Evolutionary conservation across 2,329 filamentous ascomycete genomes (phyloP).

Genomic region (Trichoderma sp.): DNA sequence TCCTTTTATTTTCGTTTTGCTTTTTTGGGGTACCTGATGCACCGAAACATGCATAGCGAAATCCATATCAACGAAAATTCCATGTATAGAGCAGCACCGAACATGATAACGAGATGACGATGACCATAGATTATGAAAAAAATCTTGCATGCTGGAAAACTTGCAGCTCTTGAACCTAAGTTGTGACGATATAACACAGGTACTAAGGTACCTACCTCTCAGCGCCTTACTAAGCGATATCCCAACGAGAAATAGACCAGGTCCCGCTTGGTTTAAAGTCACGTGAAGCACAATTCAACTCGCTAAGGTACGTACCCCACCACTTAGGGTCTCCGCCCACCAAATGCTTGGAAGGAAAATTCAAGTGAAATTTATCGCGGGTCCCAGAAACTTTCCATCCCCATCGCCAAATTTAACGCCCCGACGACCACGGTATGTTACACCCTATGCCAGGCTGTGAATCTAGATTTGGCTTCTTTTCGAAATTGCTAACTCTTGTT

Average conservation of each 20-base stretch:
- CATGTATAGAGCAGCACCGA: not conserved
- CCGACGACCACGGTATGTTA: slow-evolving; percentile 40
- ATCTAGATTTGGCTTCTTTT: not conserved
- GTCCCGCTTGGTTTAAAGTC: not conserved
- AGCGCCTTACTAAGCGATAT: not conserved
- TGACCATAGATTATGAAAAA: not conserved
- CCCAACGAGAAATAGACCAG: not conserved
- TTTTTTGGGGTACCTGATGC: not conserved
- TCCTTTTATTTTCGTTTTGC: not conserved
- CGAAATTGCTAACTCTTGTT: slow-evolving; percentile 9
- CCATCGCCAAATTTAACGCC: slow-evolving; percentile 39
- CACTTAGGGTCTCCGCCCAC: slow-evolving; percentile 42
- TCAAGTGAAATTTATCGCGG: slow-evolving; percentile 38
- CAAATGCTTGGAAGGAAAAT: slow-evolving; percentile 35
- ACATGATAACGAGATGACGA: not conserved
- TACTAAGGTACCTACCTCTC: not conserved
- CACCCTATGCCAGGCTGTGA: not conserved
- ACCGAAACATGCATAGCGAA: slow-evolving; percentile 10
- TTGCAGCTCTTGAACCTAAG: not conserved
- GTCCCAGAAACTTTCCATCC: slow-evolving; percentile 30
- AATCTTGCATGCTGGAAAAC: not conserved
- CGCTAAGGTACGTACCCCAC: slow-evolving; percentile 31
- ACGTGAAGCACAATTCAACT: slow-evolving; percentile 18
- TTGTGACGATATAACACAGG: not conserved
- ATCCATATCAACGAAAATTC: not conserved